Evolutionary conservation across 441 rosid genomes (phyloP), one percentile per base, ranked within the genome.

Genomic region (Jatropha multifida): DNA sequence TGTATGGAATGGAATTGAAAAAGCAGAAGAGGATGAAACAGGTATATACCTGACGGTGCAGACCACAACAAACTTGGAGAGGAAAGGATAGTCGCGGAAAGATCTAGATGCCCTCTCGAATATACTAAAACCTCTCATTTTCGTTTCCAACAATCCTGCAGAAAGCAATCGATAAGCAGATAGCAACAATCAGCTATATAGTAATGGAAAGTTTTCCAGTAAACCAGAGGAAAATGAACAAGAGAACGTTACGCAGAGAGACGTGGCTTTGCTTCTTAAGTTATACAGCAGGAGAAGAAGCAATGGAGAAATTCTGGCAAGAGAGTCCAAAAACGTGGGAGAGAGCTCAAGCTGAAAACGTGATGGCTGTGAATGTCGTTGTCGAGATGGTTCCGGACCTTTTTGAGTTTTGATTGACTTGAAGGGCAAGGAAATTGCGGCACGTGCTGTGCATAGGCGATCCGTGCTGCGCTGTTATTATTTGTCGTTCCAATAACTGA

Each of bases 41-140:
- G 65, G 41, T 0, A 48, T 17, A 17, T 79, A 93, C 99, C 99
- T 86, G 83, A 96, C 82, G 49, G 98, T 79, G 89, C 91, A 90
- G 85, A 93, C 79, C 69, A 94, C 83, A 77, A 93, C 5, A 37
- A 93, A 80, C 78, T 88, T 87, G 56, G 98, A 82, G 77, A 93
- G 82, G 41, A 85, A 84, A 76, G 97, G 90, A 78, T 85, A 69
- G 55, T 89, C 97, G 56, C 85, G 87, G 76, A 89, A 90, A 59
- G 90, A 88, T 80, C 86, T 86, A 15, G 97, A 86, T 80, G 88
- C 75, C 79, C 91, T 79, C 77, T 86, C 82, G 79, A 77, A 87
- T 77, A 92, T 37, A 68, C 80, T 86, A 73, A 87, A 88, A 23
- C 60, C 85, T 61, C 87, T 89, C 99, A 95, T 95, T 65, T 76